A percentile compares a stretch with the other conserved stretches of the same genome.
Conservation (phyloP, 352 stramenopile genomes). For the Pythium dissotocum region DNA sequence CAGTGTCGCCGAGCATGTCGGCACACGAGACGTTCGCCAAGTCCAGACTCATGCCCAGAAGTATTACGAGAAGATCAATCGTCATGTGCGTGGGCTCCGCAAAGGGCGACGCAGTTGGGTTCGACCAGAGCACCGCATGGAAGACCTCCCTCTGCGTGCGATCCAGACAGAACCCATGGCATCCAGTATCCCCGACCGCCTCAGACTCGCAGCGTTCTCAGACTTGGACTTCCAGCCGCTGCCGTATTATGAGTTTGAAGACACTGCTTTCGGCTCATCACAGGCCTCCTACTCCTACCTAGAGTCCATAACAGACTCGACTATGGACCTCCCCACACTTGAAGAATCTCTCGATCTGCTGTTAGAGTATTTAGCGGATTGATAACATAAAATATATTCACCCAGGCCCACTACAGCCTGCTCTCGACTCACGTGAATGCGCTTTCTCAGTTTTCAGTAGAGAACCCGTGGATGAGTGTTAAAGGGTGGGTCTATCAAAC, state of each 20-base stretch:
- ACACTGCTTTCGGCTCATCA: background rate
- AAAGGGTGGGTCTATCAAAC: too few species aligned
- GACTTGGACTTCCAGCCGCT: background rate
- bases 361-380: background rate
- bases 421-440: too few species aligned
- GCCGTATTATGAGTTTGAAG: background rate
- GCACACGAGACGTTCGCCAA: slow-evolving; percentile 25
- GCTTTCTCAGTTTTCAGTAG: too few species aligned
- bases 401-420: too few species aligned
- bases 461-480: too few species aligned
- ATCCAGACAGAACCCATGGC: background rate
- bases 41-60: slow-evolving; percentile 26
- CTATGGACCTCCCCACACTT: background rate
- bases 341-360: background rate
- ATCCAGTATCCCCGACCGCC: background rate
- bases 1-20: slow-evolving; percentile 20
- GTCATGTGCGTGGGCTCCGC: slow-evolving; percentile 20
- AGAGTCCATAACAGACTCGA: background rate
- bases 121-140: slow-evolving; percentile 24
- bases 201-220: background rate
- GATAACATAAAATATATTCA: background rate
- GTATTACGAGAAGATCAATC: slow-evolving; percentile 25
- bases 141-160: background rate
- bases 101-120: slow-evolving; percentile 18
- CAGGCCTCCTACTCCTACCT: background rate